Percentiles rank a stretch among this genome's conserved stretches.
phyloP scores from a whole-genome alignment of 768 basidiomycete species.

The Suillus cothurnatus region DNA sequence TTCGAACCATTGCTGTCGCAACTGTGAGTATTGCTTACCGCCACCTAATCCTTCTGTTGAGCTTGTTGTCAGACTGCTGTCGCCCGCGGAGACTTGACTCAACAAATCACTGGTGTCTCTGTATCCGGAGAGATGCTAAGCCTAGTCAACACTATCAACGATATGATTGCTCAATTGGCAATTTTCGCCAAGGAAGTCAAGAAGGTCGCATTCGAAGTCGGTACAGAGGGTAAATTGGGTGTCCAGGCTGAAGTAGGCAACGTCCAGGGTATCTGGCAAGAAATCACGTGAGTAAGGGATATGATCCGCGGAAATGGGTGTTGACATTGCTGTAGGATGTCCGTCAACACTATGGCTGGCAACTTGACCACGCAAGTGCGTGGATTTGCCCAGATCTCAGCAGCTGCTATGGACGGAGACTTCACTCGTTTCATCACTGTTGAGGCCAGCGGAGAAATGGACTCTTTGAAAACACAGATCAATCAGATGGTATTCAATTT shows the following conservation, averaged over 20 bases:
- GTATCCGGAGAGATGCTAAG: constrained; percentile 97
- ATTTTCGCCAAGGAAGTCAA: constrained; percentile 83
- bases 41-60: background rate
- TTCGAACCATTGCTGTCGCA: constrained; percentile 89
- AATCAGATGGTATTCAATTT: constrained; percentile 99
- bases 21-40: constrained; percentile 55
- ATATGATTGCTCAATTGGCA: constrained; percentile 71
- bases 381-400: constrained; percentile 98
- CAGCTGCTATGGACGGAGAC: constrained; percentile 98
- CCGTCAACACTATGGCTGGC: constrained; percentile 97
- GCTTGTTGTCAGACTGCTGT: constrained; percentile 70
- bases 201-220: constrained; percentile 96
- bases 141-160: constrained; percentile 96
- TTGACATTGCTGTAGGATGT: constrained; percentile 54
- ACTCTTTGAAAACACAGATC: constrained; percentile 98
- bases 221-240: constrained; percentile 97
- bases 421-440: constrained; percentile 99
- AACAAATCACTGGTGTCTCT: constrained; percentile 90
- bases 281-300: constrained; percentile 79
- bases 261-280: constrained; percentile 98
- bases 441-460: constrained; percentile 98
- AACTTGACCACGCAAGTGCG: constrained; percentile 98
- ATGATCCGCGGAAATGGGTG: background rate
- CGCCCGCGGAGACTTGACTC: constrained; percentile 88
- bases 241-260: constrained; percentile 97